Evolutionary conservation across 2,329 filamentous ascomycete genomes (phyloP), one percentile per base, ranked within the genome.

Genomic region (Davidsoniella virescens): DNA sequence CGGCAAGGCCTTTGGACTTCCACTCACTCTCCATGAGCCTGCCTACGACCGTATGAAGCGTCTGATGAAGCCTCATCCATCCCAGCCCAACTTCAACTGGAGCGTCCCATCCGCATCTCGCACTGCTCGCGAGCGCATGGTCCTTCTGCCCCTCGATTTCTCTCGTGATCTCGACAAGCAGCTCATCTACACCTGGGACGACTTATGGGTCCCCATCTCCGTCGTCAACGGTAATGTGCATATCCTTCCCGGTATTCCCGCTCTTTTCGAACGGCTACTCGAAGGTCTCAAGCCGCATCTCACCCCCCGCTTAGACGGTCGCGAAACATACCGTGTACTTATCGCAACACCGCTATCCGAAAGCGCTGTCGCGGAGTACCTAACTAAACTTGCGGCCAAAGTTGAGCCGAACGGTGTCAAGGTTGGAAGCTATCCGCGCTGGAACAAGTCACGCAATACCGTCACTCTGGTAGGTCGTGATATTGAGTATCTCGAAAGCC

Each of bases 161-260:
- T 68, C 67, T 4, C 68, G 80, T 16, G 70, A 82, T 5, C 64
- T 80, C 18, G 71, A 76, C 44, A 75, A 83, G 41, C 87, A 95
- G 62, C 80, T 82, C 16, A 58, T 94, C 23, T 95, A 94, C 62
- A 77, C 84, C 1, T 71, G 73, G 8, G 82, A 93, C 2, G 80
- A 87, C 48, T 69, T 94, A 18, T 96, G 92, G 92, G 88, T 96
- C 38, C 92, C 92, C 0, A 75, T 96, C 45, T 74, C 77, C 16
- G 80, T 93, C 4, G 86, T 94, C 14, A 95, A 95, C 60, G 85
- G 85, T 47, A 98, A 98, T 60, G 69, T 96, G 4, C 86, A 96
- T 64, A 92, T 96, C 54, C 70, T 96, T 2, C 92, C 92, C 0
- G 92, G 92, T 1, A 83, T 96, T 14, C 92, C 92, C 1, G 72